Evolutionary conservation across 495 filamentous ascomycete species (phyloP).

Genomic region (Rhypophila decipiens): DNA sequence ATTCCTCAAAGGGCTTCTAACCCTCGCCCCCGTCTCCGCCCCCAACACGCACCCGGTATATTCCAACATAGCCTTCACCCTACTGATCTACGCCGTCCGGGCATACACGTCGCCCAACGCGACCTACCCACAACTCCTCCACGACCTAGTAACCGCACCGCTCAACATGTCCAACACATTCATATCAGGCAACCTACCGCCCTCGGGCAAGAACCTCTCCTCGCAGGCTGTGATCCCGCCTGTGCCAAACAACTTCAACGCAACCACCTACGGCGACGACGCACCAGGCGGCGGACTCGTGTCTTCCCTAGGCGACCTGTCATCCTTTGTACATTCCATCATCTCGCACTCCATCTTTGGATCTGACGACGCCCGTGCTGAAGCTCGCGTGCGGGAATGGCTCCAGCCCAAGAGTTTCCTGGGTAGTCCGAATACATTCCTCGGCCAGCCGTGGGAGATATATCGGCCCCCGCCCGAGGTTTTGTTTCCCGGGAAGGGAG

Average conservation of each 20-base stretch:
- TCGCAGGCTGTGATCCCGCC: slow-evolving; percentile 20
- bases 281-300: slow-evolving; percentile 26
- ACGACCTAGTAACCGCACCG: slow-evolving; percentile 28
- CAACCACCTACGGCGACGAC: slow-evolving; percentile 8
- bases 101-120: slow-evolving; percentile 30
- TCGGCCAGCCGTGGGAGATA: slow-evolving; percentile 24
- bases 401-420: slow-evolving; percentile 15
- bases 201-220: slow-evolving; percentile 1
- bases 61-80: slow-evolving; percentile 40
- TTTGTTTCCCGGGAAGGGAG: slow-evolving; percentile 7
- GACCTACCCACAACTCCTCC: slow-evolving; percentile 31
- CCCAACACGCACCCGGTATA: slow-evolving; percentile 38
- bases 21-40: slow-evolving; percentile 24
- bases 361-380: neutral
- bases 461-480: slow-evolving; percentile 11
- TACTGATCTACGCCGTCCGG: slow-evolving; percentile 39
- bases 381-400: slow-evolving; percentile 13
- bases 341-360: neutral
- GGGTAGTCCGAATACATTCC: slow-evolving; percentile 6
- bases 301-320: slow-evolving; percentile 30
- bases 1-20: slow-evolving; percentile 32
- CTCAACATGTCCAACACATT: slow-evolving; percentile 30
- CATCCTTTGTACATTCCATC: slow-evolving; percentile 29
- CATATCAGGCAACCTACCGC: slow-evolving; percentile 15
- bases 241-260: slow-evolving; percentile 10